These are phyloP conservation scores for Xylaria polymorpha DNA, from an alignment of 2,329 filamentous ascomycete genomes.

Conservation along the genomic window DNA sequence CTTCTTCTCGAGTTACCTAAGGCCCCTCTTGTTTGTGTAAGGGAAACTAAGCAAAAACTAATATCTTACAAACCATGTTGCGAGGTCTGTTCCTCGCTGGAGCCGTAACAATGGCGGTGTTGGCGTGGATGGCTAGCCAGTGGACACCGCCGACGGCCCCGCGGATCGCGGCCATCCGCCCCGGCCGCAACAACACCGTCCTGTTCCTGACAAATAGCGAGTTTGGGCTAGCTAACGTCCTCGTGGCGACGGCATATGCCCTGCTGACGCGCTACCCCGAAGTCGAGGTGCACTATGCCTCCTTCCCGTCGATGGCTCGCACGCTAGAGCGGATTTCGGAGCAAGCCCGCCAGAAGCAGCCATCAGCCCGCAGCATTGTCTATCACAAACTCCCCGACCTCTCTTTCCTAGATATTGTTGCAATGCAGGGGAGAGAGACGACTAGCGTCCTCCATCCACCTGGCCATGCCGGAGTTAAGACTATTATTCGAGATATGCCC, in stretches of 20 bases:
- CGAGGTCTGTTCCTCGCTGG: constrained; percentile 1
- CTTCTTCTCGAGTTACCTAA: not conserved
- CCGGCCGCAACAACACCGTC: constrained; percentile 39
- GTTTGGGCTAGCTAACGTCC: constrained; percentile 39
- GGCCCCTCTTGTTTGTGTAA: not conserved
- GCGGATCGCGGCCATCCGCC: constrained; percentile 3
- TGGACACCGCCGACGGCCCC: constrained; percentile 19
- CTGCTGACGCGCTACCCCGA: constrained; percentile 39
- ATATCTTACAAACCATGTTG: constrained; percentile 7
- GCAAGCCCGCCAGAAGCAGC: constrained; percentile 14
- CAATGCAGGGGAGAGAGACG: not conserved
- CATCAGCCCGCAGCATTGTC: constrained; percentile 27
- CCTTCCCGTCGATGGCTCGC: constrained; percentile 31
- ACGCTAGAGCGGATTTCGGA: constrained; percentile 35
- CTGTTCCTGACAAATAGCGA: constrained; percentile 40
- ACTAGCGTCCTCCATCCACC: constrained; percentile 29
- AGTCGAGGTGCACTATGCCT: constrained; percentile 39
- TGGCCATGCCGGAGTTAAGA: constrained; percentile 23
- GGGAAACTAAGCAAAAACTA: no score
- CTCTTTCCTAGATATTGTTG: not conserved
- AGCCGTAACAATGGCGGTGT: constrained; percentile 5
- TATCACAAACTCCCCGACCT: constrained; percentile 35
- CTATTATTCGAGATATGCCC: constrained; percentile 23
- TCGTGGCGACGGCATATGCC: constrained; percentile 37
- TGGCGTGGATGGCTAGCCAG: constrained; percentile 14